These are phyloP conservation scores for Sclerotinia borealis DNA, from an alignment of 2,329 filamentous ascomycete species.

Conservation along the genomic window DNA sequence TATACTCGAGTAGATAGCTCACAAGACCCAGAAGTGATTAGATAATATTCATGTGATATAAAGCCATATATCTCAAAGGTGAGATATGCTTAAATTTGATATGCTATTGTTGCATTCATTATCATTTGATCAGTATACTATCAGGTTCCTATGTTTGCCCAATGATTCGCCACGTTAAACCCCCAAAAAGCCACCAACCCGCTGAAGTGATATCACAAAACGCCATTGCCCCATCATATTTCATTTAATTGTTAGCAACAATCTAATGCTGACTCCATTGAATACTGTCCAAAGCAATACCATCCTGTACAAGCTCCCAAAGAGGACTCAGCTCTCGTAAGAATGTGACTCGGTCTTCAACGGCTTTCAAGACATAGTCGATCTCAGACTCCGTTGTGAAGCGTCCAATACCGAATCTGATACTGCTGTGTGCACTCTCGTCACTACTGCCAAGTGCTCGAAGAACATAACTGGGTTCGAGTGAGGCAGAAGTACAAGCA, in stretches of 20 bases:
- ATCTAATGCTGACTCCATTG: slow-evolving; percentile 91
- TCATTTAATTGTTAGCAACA: slow-evolving; percentile 3
- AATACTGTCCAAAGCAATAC: slow-evolving; percentile 90
- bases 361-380: slow-evolving; percentile 94
- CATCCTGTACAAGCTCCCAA: slow-evolving; percentile 97
- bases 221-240: slow-evolving; percentile 2
- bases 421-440: slow-evolving; percentile 95
- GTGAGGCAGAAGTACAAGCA: slow-evolving; percentile 91
- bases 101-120: slow-evolving; percentile 8
- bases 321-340: slow-evolving; percentile 89
- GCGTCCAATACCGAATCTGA: slow-evolving; percentile 92
- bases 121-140: slow-evolving; percentile 2
- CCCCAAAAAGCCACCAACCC: neutral
- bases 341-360: slow-evolving; percentile 84
- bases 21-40: neutral
- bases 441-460: slow-evolving; percentile 93
- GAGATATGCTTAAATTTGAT: neutral
- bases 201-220: slow-evolving; percentile 1
- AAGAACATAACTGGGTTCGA: slow-evolving; percentile 94
- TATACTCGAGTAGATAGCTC: no score
- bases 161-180: slow-evolving; percentile 7
- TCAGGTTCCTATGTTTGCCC: neutral
- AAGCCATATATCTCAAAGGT: neutral
- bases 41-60: no score
- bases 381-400: slow-evolving; percentile 96